Conservation (phyloP, 2,329 filamentous ascomycete genomes). For the Aspergillus novoparasiticus region DNA sequence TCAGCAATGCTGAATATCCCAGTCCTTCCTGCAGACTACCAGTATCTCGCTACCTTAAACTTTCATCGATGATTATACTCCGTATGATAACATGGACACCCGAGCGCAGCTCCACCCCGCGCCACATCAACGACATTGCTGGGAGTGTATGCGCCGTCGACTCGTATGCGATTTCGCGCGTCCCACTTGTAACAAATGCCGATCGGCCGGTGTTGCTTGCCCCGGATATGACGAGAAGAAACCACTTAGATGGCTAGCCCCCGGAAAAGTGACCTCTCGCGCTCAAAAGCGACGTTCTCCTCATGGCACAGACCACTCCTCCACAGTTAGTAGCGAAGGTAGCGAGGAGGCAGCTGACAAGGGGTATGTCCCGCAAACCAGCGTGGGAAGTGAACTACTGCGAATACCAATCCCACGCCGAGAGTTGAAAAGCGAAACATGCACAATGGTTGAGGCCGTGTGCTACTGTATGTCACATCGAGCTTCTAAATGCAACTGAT, state of each 20-base stretch:
- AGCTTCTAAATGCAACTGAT: neutral
- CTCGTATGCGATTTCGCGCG: conserved; percentile 12
- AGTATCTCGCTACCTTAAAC: neutral
- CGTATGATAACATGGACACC: neutral
- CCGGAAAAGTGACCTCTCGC: conserved; percentile 7
- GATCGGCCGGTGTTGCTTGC: conserved; percentile 5
- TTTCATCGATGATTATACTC: neutral
- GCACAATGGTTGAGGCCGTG: conserved; percentile 1
- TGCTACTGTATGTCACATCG: conserved; percentile 4
- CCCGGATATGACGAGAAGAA: conserved; percentile 14
- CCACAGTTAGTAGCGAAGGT: neutral
- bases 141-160: conserved; percentile 12
- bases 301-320: neutral
- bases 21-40: too few species aligned
- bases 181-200: conserved; percentile 11
- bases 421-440: neutral
- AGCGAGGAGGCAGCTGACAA: neutral
- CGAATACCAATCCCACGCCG: neutral
- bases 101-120: neutral
- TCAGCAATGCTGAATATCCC: neutral
- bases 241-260: conserved; percentile 9
- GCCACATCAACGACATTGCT: conserved; percentile 7
- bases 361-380: neutral
- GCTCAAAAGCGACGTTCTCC: neutral
- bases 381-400: neutral